A percentile compares a stretch with the other conserved stretches of the same genome.
These are phyloP conservation scores for Scytalidium lignicola DNA, from an alignment of 2,329 filamentous ascomycete genomes.

Conservation along the genomic window DNA sequence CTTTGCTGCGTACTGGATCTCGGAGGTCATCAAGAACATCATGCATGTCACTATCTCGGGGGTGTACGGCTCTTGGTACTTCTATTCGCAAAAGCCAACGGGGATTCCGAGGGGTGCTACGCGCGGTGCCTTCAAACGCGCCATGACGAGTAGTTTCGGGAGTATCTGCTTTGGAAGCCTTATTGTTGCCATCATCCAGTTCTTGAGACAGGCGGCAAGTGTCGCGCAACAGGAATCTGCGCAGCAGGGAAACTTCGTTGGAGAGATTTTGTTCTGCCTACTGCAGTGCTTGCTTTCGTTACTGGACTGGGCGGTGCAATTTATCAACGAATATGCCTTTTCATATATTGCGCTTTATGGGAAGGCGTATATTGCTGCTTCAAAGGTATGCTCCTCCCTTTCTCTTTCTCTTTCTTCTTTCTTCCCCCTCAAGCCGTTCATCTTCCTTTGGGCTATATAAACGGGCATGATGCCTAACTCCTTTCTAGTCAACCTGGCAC, in stretches of 20 bases:
- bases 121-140: constrained; percentile 73
- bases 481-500: constrained; percentile 30
- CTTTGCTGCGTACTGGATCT: constrained; percentile 91
- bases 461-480: too few relatives aligned
- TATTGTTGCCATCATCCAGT: constrained; percentile 81
- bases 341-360: constrained; percentile 91
- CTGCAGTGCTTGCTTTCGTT: constrained; percentile 71
- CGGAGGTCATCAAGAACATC: constrained; percentile 89
- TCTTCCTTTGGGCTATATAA: too few relatives aligned
- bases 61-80: constrained; percentile 93
- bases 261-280: constrained; percentile 64
- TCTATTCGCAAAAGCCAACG: constrained; percentile 55
- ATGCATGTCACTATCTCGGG: constrained; percentile 85
- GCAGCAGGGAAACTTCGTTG: constrained; percentile 63
- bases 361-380: constrained; percentile 77
- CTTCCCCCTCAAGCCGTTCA: too few relatives aligned
- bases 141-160: constrained; percentile 87
- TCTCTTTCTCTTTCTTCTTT: too few relatives aligned
- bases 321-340: constrained; percentile 90
- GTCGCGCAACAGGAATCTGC: constrained; percentile 65
- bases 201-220: constrained; percentile 75
- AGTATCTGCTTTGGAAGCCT: constrained; percentile 84
- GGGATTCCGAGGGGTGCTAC: constrained; percentile 74
- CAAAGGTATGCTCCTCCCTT: constrained; percentile 57
- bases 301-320: constrained; percentile 80